phyloP scores from a whole-genome alignment of 2,329 filamentous ascomycete genomes.

The Aspergillus sp. region DNA sequence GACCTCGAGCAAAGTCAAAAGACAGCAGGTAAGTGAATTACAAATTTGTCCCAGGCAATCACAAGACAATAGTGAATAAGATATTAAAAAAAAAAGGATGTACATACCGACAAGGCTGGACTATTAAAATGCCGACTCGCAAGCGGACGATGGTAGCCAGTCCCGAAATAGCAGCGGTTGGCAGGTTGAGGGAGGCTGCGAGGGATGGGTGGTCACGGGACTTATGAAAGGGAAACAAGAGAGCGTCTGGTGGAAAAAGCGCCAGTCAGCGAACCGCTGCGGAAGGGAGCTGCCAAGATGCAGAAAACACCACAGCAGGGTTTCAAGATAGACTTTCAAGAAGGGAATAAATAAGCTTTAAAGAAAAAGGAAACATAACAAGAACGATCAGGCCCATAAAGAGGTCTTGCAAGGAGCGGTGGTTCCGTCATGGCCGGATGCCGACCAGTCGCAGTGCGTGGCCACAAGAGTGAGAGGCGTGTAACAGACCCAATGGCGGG shows the following conservation, averaged over 20 bases:
- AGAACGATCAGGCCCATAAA: conserved; percentile 7
- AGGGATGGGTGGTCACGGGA: conserved; percentile 29
- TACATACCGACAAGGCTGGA: conserved; percentile 46
- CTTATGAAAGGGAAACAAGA: conserved; percentile 12
- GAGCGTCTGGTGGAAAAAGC: not conserved
- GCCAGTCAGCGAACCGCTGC: conserved; percentile 13
- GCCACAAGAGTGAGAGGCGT: conserved; percentile 24
- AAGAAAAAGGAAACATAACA: not conserved
- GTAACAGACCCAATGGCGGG: conserved; percentile 17
- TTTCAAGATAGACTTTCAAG: not conserved
- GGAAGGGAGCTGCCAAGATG: conserved; percentile 3
- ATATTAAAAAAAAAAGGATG: conserved; percentile 15
- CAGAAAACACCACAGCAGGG: conserved; percentile 1
- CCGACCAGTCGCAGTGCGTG: conserved; percentile 25
- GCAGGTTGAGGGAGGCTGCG: conserved; percentile 24
- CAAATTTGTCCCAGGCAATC: not conserved
- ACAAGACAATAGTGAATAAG: not conserved
- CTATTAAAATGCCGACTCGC: conserved; percentile 40
- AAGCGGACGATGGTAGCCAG: conserved; percentile 37
- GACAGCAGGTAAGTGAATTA: not conserved
- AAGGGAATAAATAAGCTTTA: conserved; percentile 7
- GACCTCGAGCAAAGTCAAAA: conserved; percentile 6
- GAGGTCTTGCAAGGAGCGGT: conserved; percentile 17
- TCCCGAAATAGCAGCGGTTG: conserved; percentile 39
- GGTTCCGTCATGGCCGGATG: conserved; percentile 20